Conservation (phyloP, 2,329 filamentous ascomycete genomes). For the Aspergillus pseudoterreus region DNA sequence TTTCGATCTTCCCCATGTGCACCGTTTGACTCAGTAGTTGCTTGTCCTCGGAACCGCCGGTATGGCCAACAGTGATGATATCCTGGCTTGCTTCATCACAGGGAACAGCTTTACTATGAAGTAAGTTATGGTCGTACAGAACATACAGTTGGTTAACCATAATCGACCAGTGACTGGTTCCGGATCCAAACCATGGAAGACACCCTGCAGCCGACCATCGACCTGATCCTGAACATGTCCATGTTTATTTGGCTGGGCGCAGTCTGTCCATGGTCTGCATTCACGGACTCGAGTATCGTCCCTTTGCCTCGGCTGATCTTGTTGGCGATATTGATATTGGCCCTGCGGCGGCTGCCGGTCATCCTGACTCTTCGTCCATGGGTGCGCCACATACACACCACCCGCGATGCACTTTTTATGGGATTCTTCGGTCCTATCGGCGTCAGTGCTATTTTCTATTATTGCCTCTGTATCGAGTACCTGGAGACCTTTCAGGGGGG, state of each 20-base stretch:
- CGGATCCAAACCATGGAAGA: not conserved
- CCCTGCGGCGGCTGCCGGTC: not conserved
- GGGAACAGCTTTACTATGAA: slow-evolving; percentile 14
- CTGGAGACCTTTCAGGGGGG: not conserved
- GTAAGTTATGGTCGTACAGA: not conserved
- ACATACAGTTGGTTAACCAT: not conserved
- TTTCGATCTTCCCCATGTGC: no score
- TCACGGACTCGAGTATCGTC: slow-evolving; percentile 4
- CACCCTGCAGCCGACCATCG: slow-evolving; percentile 17
- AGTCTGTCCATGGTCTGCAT: slow-evolving; percentile 20
- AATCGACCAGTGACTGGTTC: not conserved
- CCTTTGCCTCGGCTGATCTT: slow-evolving; percentile 8
- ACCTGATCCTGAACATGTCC: slow-evolving; percentile 22
- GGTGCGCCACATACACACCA: slow-evolving; percentile 12
- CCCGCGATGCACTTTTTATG: slow-evolving; percentile 21
- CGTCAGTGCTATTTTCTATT: slow-evolving; percentile 25
- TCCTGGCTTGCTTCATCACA: slow-evolving; percentile 26
- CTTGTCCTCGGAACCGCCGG: slow-evolving; percentile 20
- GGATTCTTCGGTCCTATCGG: slow-evolving; percentile 29
- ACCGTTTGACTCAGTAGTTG: not conserved
- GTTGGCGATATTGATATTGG: not conserved
- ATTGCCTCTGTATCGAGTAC: slow-evolving; percentile 6
- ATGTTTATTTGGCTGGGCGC: slow-evolving; percentile 25
- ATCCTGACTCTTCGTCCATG: slow-evolving; percentile 8
- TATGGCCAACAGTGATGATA: slow-evolving; percentile 22